Evolutionary conservation across 2,329 filamentous ascomycete species (phyloP), one percentile per base, ranked within the genome.

Genomic region (Phialophora macrospora): DNA sequence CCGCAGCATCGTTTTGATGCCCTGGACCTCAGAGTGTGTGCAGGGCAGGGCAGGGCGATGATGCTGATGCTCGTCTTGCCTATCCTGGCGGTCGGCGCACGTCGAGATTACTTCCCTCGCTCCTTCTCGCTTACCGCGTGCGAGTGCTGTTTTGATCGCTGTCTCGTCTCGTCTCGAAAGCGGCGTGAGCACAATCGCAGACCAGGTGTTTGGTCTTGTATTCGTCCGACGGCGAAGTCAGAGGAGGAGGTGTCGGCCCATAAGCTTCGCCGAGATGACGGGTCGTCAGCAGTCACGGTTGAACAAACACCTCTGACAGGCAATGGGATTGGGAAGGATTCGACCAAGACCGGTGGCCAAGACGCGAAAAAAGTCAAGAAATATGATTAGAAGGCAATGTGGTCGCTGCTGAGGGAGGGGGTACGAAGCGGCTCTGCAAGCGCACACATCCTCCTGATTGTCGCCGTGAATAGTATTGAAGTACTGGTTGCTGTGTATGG

Each of bases 41-140:
- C 32, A 34, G 9, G n/a, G n/a, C n/a, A n/a, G n/a, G n/a, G n/a
- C n/a, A n/a, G n/a, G n/a, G 28, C 32, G 32, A 34, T 12, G 32
- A 4, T 34, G 32, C 32, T 34, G 32, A 34, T 34, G 32, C 11
- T 11, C 12, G 32, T 34, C 32, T 34, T 34, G 32, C 38, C 14
- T n/a, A 30, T 46, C 38, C 6, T 32, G 32, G 38, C 22, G 2
- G 56, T 3, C 17, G 17, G 44, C 41, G 38, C 12, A 3, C 7
- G 17, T 34, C 38, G 5, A n/a, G n/a, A n/a, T 20, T 48, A 7
- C 44, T 41, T 24, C 11, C 11, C 28, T 22, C 14, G 7, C 14
- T 28, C 30, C 46, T 52, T 1, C 58, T 60, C 58, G 58, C 46
- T 60, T 60, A 60, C 58, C 58, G 58, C 46, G 28, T 60, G 58